Conservation (phyloP, 805 yeast species). For the Pichia thaimueangensis region DNA sequence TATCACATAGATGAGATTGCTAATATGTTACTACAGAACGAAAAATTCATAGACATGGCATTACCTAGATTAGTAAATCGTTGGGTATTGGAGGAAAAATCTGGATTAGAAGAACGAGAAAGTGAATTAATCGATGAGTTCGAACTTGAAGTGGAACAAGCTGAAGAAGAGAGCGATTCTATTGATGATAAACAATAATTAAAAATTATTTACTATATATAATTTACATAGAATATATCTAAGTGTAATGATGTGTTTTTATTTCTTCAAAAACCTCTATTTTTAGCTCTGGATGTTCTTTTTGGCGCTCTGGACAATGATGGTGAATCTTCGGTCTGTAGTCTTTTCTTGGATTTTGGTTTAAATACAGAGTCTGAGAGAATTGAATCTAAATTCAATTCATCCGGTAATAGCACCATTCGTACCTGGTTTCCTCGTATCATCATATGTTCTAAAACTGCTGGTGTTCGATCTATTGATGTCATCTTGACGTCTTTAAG, state of each 20-base stretch:
- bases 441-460: conserved; percentile 67
- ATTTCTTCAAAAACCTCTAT: conserved; percentile 8
- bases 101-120: conserved; percentile 33
- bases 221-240: too few species aligned
- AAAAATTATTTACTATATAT: not conserved
- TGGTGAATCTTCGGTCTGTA: not conserved
- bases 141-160: conserved; percentile 20
- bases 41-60: conserved; percentile 65
- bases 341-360: conserved; percentile 31
- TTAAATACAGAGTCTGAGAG: conserved; percentile 45
- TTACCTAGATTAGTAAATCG: conserved; percentile 55
- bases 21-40: conserved; percentile 50
- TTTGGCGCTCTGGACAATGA: conserved; percentile 11
- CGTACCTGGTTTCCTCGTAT: conserved; percentile 87
- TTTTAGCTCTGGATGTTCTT: conserved; percentile 19
- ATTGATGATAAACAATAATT: not conserved
- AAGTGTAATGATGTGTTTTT: too few species aligned
- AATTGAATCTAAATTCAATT: conserved; percentile 63
- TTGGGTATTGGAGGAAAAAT: conserved; percentile 36
- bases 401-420: conserved; percentile 78
- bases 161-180: too few species aligned
- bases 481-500: conserved; percentile 77
- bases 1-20: conserved; percentile 68
- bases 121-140: conserved; percentile 32
- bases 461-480: conserved; percentile 61